Evolutionary conservation across 345 rosid species (phyloP).

Genomic region (Cardiospermum halicacabum): DNA sequence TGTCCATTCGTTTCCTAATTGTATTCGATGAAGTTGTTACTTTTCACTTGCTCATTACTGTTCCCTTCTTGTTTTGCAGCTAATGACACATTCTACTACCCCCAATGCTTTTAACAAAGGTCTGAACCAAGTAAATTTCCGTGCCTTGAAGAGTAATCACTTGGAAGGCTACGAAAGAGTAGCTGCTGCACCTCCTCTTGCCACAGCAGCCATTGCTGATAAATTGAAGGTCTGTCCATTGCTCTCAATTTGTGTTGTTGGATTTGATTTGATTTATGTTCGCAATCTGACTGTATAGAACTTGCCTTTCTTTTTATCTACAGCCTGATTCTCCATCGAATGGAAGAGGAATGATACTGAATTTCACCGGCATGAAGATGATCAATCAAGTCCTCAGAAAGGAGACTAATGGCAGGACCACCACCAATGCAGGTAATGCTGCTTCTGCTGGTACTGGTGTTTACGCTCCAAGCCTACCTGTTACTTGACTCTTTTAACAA

Average conservation of each 20-base stretch:
- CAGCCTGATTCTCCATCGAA: constrained; percentile 22
- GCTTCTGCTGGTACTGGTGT: constrained; percentile 3
- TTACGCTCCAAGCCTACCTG: constrained; percentile 6
- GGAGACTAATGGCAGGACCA: constrained; percentile 21
- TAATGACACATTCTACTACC: neutral
- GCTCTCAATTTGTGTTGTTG: neutral
- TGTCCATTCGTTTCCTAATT: neutral
- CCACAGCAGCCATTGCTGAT: constrained; percentile 6
- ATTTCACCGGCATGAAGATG: constrained; percentile 18
- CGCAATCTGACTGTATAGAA: neutral
- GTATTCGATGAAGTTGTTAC: neutral
- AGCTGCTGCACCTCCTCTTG: constrained; percentile 1
- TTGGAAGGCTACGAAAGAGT: neutral
- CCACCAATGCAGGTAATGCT: too few species aligned
- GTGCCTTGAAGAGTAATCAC: neutral
- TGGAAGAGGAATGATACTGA: constrained; percentile 16
- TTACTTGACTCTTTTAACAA: constrained; percentile 13
- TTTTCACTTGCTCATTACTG: constrained; percentile 4
- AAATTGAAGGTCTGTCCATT: constrained; percentile 22
- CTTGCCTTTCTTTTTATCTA: neutral
- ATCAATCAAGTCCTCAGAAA: constrained; percentile 19
- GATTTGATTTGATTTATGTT: neutral
- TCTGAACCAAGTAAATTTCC: constrained; percentile 1
- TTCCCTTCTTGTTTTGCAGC: constrained; percentile 12
- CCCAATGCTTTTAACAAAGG: constrained; percentile 6